phyloP scores from a whole-genome alignment of 495 filamentous ascomycete genomes.

The Sordaria brevicollis region DNA sequence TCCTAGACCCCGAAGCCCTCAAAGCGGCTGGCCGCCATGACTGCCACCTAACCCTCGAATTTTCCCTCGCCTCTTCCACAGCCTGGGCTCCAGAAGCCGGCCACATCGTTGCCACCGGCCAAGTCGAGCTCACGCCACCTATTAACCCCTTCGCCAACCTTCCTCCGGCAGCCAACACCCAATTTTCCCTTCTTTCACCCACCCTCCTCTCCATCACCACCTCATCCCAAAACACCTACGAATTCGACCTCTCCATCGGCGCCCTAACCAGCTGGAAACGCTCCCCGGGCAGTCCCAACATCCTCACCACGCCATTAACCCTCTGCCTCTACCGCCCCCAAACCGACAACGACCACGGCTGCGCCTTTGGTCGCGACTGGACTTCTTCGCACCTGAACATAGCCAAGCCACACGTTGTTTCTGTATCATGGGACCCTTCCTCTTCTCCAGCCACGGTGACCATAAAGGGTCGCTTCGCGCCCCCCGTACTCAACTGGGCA shows the following conservation, averaged over 20 bases:
- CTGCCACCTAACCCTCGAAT: conserved; percentile 37
- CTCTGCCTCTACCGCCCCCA: conserved; percentile 43
- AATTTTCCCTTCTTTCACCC: neutral
- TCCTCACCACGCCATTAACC: conserved; percentile 33
- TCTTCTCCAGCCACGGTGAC: conserved; percentile 21
- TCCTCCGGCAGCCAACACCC: neutral
- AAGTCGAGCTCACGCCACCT: conserved; percentile 31
- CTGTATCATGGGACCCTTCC: conserved; percentile 28
- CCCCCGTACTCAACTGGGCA: conserved; percentile 53
- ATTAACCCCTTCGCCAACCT: conserved; percentile 1
- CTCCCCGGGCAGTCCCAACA: conserved; percentile 12
- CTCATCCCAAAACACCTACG: conserved; percentile 23
- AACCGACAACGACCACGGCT: conserved; percentile 56
- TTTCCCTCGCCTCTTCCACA: conserved; percentile 24
- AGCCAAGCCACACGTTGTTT: conserved; percentile 32
- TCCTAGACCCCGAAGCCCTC: conserved; percentile 4
- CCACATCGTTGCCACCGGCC: conserved; percentile 41
- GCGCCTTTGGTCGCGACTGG: conserved; percentile 36
- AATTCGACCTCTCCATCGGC: conserved; percentile 33
- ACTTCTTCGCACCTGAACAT: conserved; percentile 27
- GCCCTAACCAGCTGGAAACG: conserved; percentile 27
- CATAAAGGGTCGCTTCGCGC: conserved; percentile 41
- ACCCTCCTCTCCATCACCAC: conserved; percentile 20
- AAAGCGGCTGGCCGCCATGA: conserved; percentile 8
- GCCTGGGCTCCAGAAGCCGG: conserved; percentile 37